These are phyloP conservation scores for Alternaria incomplexa DNA, from an alignment of 2,329 filamentous ascomycete genomes.

Conservation along the genomic window DNA sequence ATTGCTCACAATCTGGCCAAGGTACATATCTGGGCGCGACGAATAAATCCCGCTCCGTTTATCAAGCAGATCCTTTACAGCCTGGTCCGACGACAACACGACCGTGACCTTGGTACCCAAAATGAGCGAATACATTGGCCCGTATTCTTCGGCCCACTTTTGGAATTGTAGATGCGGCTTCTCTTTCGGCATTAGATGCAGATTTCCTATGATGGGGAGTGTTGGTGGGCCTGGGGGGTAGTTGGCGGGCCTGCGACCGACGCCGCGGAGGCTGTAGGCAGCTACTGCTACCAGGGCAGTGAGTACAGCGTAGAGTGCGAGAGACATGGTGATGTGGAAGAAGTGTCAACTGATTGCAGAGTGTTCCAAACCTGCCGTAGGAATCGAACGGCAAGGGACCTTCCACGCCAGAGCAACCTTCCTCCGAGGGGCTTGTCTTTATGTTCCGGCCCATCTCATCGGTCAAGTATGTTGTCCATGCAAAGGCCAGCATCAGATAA, in stretches of 20 bases:
- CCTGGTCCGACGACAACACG: conserved; percentile 54
- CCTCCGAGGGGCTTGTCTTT: background rate
- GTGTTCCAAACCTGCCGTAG: background rate
- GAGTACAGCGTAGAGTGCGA: background rate
- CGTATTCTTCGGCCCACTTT: conserved; percentile 61
- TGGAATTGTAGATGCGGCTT: conserved; percentile 56
- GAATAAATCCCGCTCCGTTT: conserved; percentile 59
- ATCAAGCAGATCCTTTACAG: conserved; percentile 61
- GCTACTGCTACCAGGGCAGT: background rate
- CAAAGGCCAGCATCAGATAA: background rate
- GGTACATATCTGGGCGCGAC: conserved; percentile 47
- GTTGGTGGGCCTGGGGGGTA: conserved; percentile 61
- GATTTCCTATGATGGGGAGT: conserved; percentile 59
- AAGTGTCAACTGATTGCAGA: background rate
- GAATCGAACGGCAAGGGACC: background rate
- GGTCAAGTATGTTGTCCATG: background rate
- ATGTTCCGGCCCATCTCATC: background rate
- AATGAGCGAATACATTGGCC: conserved; percentile 59
- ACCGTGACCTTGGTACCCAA: conserved; percentile 57
- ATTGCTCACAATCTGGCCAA: conserved; percentile 16
- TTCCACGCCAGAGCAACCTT: background rate
- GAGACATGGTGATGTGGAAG: conserved; percentile 1
- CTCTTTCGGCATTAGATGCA: conserved; percentile 56
- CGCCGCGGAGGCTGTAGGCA: conserved; percentile 10
- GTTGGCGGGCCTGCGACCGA: conserved; percentile 40